These are phyloP conservation scores for Infundibulicybe gibba DNA, from an alignment of 768 basidiomycete genomes.

Conservation along the genomic window DNA sequence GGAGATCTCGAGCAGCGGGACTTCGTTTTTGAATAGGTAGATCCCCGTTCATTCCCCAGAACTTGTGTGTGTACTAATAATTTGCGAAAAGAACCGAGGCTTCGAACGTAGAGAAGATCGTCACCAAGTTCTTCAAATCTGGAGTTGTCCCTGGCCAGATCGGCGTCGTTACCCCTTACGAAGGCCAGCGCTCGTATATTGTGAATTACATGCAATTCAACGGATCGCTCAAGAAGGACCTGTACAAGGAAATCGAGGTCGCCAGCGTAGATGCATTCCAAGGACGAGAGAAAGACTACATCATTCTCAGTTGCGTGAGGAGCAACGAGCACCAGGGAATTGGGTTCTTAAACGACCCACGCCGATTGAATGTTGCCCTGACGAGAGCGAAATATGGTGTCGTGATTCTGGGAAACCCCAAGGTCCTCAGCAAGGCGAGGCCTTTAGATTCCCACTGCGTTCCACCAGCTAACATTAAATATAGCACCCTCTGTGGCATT, in stretches of 20 bases:
- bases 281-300: constrained; percentile 99
- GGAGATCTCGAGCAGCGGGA: constrained; percentile 97
- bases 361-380: constrained; percentile 93
- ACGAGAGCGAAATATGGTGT: constrained; percentile 98
- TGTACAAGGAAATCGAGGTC: constrained; percentile 99
- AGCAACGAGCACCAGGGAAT: constrained; percentile 99
- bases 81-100: constrained; percentile 81
- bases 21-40: constrained; percentile 93
- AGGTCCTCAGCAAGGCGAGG: constrained; percentile 94
- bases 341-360: constrained; percentile 97
- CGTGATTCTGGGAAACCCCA: constrained; percentile 99
- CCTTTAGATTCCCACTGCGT: background rate
- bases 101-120: constrained; percentile 99
- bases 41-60: constrained; percentile 7
- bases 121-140: constrained; percentile 99
- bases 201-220: constrained; percentile 99
- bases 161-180: constrained; percentile 98
- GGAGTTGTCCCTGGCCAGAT: constrained; percentile 95
- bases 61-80: background rate
- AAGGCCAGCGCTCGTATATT: constrained; percentile 97
- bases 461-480: constrained; percentile 7
- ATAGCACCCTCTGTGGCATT: constrained; percentile 98
- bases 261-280: constrained; percentile 99
- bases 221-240: constrained; percentile 97
- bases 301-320: constrained; percentile 95